Conservation (phyloP, 345 rosid species). For the Hypericum perforatum region DNA sequence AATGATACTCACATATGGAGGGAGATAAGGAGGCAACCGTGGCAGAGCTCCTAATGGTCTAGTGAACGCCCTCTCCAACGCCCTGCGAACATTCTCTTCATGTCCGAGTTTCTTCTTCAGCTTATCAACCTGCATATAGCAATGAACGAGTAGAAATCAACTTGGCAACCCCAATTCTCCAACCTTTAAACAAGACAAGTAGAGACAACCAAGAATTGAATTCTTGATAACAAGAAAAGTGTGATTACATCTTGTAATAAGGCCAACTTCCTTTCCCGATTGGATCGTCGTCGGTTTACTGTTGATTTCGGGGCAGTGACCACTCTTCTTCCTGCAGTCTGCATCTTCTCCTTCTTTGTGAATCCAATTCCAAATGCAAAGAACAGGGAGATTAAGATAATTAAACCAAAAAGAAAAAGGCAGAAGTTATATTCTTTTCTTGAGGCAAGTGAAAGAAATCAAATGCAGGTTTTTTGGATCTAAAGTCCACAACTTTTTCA, state of each 20-base stretch:
- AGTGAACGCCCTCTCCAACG: too few species aligned
- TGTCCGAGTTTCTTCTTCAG: too few species aligned
- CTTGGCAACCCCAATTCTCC: not conserved
- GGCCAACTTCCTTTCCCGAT: conserved; percentile 67
- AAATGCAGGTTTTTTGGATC: conserved; percentile 35
- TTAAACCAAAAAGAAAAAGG: conserved; percentile 8
- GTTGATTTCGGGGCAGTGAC: conserved; percentile 32
- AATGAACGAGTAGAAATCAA: conserved; percentile 5
- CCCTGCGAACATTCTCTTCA: too few species aligned
- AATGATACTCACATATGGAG: too few species aligned
- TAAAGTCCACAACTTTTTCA: conserved; percentile 26
- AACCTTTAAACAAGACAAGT: not conserved
- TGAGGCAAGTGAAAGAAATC: conserved; percentile 45
- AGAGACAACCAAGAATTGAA: conserved; percentile 3
- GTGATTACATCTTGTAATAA: conserved; percentile 71
- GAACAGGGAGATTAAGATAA: conserved; percentile 7
- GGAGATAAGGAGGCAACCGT: too few species aligned
- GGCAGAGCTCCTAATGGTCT: too few species aligned
- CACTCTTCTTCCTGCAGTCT: conserved; percentile 29
- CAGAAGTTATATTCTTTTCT: conserved; percentile 38
- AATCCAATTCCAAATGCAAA: conserved; percentile 15
- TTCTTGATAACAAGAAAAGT: not conserved
- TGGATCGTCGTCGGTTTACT: conserved; percentile 47
- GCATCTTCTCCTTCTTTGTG: conserved; percentile 51
- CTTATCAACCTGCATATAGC: too few species aligned